A percentile compares a stretch with the other conserved stretches of the same genome.
phyloP scores from a whole-genome alignment of 2,329 filamentous ascomycete genomes.

The Amesomyces nigricolor region DNA sequence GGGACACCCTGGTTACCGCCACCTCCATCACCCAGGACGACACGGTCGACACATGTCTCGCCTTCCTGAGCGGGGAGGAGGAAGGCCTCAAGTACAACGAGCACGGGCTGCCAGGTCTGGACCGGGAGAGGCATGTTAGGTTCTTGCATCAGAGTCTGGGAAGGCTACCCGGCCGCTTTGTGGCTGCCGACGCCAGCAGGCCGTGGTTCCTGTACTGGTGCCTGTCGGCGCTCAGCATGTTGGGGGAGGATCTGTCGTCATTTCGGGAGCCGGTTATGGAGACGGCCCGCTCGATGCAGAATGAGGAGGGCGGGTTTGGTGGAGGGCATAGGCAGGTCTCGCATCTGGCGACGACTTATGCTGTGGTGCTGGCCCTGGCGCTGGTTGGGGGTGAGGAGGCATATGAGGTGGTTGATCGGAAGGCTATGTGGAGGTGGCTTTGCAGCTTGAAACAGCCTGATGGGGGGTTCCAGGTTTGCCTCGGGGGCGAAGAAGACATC shows the following conservation, averaged over 20 bases:
- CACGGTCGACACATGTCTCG: conserved; percentile 63
- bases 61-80: conserved; percentile 56
- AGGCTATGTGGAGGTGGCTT: conserved; percentile 86
- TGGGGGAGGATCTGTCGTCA: conserved; percentile 66
- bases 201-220: conserved; percentile 97
- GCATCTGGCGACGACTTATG: conserved; percentile 87
- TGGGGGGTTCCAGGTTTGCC: conserved; percentile 83
- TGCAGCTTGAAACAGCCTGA: conserved; percentile 77
- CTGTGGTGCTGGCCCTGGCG: conserved; percentile 69
- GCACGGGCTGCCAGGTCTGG: conserved; percentile 69
- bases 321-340: conserved; percentile 88
- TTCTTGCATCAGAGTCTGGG: conserved; percentile 58
- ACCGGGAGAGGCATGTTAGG: conserved; percentile 53
- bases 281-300: conserved; percentile 78
- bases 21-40: conserved; percentile 64
- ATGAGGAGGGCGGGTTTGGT: conserved; percentile 77
- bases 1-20: conserved; percentile 60
- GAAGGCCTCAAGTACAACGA: conserved; percentile 54
- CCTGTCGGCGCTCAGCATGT: conserved; percentile 64
- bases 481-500: conserved; percentile 88
- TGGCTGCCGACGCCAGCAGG: conserved; percentile 74
- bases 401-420: conserved; percentile 72
- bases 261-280: conserved; percentile 66
- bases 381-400: conserved; percentile 70
- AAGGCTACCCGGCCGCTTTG: conserved; percentile 63